Evolutionary conservation across 106 monocot species (phyloP).

Genomic region (Dendrobium huoshanense): DNA sequence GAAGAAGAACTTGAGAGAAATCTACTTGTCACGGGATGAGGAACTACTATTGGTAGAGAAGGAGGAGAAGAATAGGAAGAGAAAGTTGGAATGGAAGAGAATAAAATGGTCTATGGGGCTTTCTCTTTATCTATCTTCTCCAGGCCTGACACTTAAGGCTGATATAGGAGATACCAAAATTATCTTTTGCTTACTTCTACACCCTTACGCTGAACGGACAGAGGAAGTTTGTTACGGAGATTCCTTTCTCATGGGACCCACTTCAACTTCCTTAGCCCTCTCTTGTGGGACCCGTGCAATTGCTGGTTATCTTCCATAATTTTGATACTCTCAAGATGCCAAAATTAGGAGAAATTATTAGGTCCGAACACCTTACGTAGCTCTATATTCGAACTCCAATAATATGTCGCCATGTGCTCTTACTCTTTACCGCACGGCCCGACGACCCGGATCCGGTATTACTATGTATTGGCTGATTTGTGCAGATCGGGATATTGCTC

Average conservation of each 20-base stretch:
- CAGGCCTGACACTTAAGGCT: not conserved
- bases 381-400: too few species aligned
- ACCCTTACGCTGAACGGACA: not conserved
- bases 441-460: too few species aligned
- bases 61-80: not conserved
- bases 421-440: too few species aligned
- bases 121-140: not conserved
- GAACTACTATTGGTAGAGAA: not conserved
- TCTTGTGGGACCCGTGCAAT: not conserved
- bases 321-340: not conserved
- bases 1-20: too few species aligned
- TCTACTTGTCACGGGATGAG: not conserved
- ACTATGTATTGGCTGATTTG: too few species aligned
- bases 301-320: too few species aligned
- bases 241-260: slow-evolving; percentile 20
- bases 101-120: not conserved
- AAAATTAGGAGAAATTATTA: too few species aligned
- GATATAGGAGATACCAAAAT: slow-evolving; percentile 5
- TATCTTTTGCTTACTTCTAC: slow-evolving; percentile 7
- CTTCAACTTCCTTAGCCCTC: not conserved
- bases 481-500: too few species aligned
- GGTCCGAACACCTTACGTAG: too few species aligned
- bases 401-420: too few species aligned
- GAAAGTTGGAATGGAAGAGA: not conserved
- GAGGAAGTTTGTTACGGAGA: slow-evolving; percentile 31